Percentiles rank a stretch among this genome's conserved stretches.
Conservation (phyloP, 2,329 filamentous ascomycete species). For the Penicillium sp. region DNA sequence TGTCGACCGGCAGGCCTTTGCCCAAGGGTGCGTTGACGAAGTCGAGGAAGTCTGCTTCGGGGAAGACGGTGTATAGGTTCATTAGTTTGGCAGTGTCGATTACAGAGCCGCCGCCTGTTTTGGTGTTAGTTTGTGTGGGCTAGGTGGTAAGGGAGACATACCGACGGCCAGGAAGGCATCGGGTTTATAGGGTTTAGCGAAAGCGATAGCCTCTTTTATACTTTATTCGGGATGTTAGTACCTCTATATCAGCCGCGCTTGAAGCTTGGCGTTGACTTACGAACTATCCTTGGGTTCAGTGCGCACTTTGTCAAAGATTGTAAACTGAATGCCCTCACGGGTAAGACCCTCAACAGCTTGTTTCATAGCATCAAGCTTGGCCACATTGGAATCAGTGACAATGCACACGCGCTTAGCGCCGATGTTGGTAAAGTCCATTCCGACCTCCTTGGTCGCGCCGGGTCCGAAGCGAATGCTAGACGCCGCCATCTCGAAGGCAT, state of each 20-base stretch:
- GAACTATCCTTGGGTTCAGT: conserved; percentile 95
- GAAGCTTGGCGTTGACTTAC: conserved; percentile 47
- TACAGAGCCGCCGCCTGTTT: conserved; percentile 71
- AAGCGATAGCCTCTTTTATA: conserved; percentile 84
- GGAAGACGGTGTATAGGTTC: conserved; percentile 91
- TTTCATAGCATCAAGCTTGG: conserved; percentile 81
- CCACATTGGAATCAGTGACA: conserved; percentile 82
- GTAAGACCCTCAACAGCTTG: conserved; percentile 79
- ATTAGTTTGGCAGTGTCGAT: conserved; percentile 99
- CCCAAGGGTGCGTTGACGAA: conserved; percentile 96
- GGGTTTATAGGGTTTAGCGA: conserved; percentile 73
- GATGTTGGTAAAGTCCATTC: conserved; percentile 96
- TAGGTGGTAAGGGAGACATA: conserved; percentile 18
- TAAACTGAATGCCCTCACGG: conserved; percentile 73
- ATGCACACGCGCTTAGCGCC: conserved; percentile 83
- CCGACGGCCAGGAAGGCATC: conserved; percentile 93
- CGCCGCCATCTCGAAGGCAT: conserved; percentile 98
- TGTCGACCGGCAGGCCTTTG: conserved; percentile 72
- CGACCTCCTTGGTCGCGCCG: conserved; percentile 90
- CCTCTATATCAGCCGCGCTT: conserved; percentile 44
- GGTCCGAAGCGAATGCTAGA: conserved; percentile 92
- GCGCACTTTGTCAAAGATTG: conserved; percentile 74
- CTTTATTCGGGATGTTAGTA: neutral
- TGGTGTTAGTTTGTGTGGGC: conserved; percentile 4
- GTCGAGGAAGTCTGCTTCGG: conserved; percentile 90